Evolutionary conservation across 768 basidiomycete species (phyloP).

Genomic region (Leucocoprinus birnbaumii): DNA sequence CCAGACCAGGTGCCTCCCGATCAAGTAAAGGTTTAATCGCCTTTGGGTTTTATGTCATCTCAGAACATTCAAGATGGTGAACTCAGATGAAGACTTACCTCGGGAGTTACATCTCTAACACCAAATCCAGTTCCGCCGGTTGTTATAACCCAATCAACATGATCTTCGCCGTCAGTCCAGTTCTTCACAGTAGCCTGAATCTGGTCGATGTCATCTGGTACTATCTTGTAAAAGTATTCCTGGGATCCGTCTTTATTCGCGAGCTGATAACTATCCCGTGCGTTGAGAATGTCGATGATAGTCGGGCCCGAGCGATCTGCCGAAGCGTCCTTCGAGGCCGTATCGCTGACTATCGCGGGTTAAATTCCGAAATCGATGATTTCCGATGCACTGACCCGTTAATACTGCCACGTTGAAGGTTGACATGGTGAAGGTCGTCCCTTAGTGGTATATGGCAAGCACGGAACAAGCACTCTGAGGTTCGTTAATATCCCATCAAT

Average conservation of each 20-base stretch:
- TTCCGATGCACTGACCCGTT: constrained; percentile 15
- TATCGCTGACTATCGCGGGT: constrained; percentile 62
- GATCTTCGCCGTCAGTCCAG: constrained; percentile 37
- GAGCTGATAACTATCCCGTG: constrained; percentile 16
- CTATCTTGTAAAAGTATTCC: constrained; percentile 38
- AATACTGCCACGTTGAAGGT: constrained; percentile 18
- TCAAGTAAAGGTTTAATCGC: constrained; percentile 64
- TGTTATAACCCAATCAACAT: constrained; percentile 75
- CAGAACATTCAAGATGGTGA: background rate
- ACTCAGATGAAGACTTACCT: constrained; percentile 40
- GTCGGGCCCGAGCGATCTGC: constrained; percentile 67
- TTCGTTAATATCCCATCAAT: too few species aligned
- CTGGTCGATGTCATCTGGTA: constrained; percentile 59
- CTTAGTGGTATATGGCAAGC: too few species aligned
- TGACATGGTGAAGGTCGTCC: constrained; percentile 3
- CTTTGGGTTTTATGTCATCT: constrained; percentile 25
- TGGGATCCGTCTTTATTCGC: background rate
- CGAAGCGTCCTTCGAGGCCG: constrained; percentile 43
- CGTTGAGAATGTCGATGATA: constrained; percentile 48
- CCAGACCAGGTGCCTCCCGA: constrained; percentile 66
- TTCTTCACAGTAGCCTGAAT: constrained; percentile 48
- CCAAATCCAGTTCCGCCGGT: constrained; percentile 91
- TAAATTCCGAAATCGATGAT: too few species aligned
- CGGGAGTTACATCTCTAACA: constrained; percentile 76
- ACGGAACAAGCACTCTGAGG: too few species aligned